Evolutionary conservation across 495 filamentous ascomycete genomes (phyloP), one percentile per base, ranked within the genome.

Genomic region (Annulohypoxylon bovei): DNA sequence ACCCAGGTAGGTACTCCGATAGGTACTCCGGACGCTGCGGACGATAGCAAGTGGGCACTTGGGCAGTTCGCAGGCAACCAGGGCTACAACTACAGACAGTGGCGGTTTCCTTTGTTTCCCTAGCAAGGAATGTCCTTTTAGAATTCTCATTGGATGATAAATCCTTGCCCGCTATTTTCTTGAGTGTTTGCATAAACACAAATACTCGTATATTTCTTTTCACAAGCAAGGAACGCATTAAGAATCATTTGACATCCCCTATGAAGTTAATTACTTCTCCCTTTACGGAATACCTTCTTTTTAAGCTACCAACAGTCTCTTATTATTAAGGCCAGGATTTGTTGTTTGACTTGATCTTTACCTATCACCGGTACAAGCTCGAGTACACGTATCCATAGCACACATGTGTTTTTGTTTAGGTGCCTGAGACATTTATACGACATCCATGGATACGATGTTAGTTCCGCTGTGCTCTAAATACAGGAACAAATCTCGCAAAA

Each of bases 121-220:
- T 56, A 32, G 25, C 55, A 37, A 12, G 23, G 27, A 16, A 25
- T 56, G 16, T 42, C 16, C 11, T 61, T 47, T 49, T 58, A 42
- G 56, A 71, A 57, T 35, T 56, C 49, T 65, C 32, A 66, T 71
- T 71, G 58, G 62, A 53, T 46, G 25, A 46, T 2, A 23, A 23
- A 52, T 27, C 57, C 50, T 57, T 53, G 32, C 47, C 46, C 54
- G 67, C 55, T 65, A 65, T 65, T 53, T 56, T 59, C 18, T 49
- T 32, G 35, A 62, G 37, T 56, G 54, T 55, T 65, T 61, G 64
- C 64, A 72, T 72, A 62, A 67, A 68, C 59, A 40, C 42, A 57
- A 50, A 37, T 66, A 52, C 44, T 40, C 28, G 33, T 58, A 58
- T 55, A 40, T 37, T 6, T 28, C 33, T 55, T 23, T 52, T 71